Evolutionary conservation across 2,329 filamentous ascomycete species (phyloP).

Genomic region (Aspergillus sp.): DNA sequence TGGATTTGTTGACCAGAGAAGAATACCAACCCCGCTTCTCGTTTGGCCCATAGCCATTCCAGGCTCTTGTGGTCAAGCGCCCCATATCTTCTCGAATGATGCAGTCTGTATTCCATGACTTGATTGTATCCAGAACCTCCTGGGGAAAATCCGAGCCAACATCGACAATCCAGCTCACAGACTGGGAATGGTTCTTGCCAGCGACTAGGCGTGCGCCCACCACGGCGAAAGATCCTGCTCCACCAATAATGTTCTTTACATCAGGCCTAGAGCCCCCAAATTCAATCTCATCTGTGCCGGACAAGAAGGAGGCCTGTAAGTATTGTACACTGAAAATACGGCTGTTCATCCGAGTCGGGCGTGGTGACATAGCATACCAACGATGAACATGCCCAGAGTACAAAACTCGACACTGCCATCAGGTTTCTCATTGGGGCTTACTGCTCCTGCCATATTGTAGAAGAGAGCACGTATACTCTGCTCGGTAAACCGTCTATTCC

Average conservation of each 20-base stretch:
- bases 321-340: slow-evolving; percentile 8
- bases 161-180: slow-evolving; percentile 88
- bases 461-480: neutral
- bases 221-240: slow-evolving; percentile 80
- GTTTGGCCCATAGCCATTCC: slow-evolving; percentile 79
- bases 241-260: slow-evolving; percentile 75
- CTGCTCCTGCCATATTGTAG: slow-evolving; percentile 13
- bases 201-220: slow-evolving; percentile 86
- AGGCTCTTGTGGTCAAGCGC: slow-evolving; percentile 79
- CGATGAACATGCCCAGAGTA: slow-evolving; percentile 61
- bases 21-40: slow-evolving; percentile 52
- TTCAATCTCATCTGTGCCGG: slow-evolving; percentile 75
- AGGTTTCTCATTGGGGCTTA: neutral
- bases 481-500: too few species aligned
- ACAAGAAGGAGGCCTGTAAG: slow-evolving; percentile 3
- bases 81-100: slow-evolving; percentile 61
- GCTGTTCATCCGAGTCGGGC: slow-evolving; percentile 2
- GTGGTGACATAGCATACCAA: slow-evolving; percentile 41
- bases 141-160: slow-evolving; percentile 80
- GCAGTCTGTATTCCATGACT: slow-evolving; percentile 71
- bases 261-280: slow-evolving; percentile 66
- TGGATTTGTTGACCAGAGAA: neutral
- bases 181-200: slow-evolving; percentile 58
- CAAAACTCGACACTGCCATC: slow-evolving; percentile 48
- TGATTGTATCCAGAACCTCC: slow-evolving; percentile 58